phyloP scores from a whole-genome alignment of 2,329 filamentous ascomycete genomes.

The Fusarium paranaense region DNA sequence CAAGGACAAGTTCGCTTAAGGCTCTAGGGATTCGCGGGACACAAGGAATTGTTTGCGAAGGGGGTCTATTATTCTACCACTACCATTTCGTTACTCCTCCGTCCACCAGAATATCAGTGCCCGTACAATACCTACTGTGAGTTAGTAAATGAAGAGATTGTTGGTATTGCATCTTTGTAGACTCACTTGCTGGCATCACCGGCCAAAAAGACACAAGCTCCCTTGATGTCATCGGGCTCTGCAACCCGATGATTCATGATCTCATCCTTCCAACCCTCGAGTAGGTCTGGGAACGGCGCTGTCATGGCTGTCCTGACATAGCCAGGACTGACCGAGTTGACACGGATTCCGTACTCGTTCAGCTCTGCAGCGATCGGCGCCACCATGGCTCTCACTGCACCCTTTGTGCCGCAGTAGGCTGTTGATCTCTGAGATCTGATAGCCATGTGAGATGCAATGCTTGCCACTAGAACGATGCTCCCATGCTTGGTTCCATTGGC shows the following conservation, averaged over 20 bases:
- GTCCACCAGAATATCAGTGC: constrained; percentile 59
- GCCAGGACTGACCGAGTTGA: constrained; percentile 61
- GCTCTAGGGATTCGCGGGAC: neutral
- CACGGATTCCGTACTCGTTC: constrained; percentile 55
- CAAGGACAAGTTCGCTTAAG: neutral
- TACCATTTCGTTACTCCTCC: constrained; percentile 57
- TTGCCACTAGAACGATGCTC: constrained; percentile 65
- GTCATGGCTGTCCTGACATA: constrained; percentile 59
- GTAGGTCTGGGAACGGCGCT: constrained; percentile 56
- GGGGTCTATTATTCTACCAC: neutral
- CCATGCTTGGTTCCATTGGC: constrained; percentile 61
- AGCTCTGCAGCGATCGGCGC: constrained; percentile 42
- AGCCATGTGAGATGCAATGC: constrained; percentile 64
- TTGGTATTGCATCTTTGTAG: neutral
- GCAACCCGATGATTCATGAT: constrained; percentile 61
- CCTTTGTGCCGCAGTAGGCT: constrained; percentile 43
- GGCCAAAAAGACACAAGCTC: constrained; percentile 60
- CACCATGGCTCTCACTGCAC: constrained; percentile 42
- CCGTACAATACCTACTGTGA: constrained; percentile 50
- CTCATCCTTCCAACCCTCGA: constrained; percentile 62
- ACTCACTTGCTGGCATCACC: constrained; percentile 60
- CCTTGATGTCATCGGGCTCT: constrained; percentile 62
- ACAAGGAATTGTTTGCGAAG: neutral
- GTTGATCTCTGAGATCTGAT: constrained; percentile 60
- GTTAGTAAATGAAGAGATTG: neutral